Evolutionary conservation across 75 land plant genomes (phyloP), one percentile per base, ranked within the genome.

Genomic region (Pinus tabuliformis): DNA sequence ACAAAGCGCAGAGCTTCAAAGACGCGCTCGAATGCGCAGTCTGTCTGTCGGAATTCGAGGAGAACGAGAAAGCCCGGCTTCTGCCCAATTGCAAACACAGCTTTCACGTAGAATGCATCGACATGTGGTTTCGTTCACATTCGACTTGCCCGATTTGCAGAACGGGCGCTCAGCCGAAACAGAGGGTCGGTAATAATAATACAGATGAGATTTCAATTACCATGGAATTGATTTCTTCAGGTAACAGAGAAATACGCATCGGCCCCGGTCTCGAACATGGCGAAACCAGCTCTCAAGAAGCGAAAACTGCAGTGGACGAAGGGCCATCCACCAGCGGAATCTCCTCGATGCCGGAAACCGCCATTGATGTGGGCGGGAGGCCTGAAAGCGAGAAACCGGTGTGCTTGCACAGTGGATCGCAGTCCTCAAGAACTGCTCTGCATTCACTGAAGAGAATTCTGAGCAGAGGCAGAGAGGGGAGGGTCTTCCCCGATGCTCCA

Each of bases 71-170:
- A 26, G 88, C 81, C 13, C 74, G 86, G 75, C 39, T 79, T 14
- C 78, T 92, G 7, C 84, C 90, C 3, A 78, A 78, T 36, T 89
- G 94, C 77, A 72, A 77, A 49, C 94, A 92, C 52, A 57, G 26
- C 21, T 92, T 92, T 81, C 94, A 92, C 66, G 70, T 76, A 22
- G 78, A 80, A 1, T 92, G 94, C 74, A 87, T 92, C 18, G 90
- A 89, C 70, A 80, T 76, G 78, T 92, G 94, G 94, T 75, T 89
- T 54, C 58, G 74, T 26, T 83, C 85, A 8, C 90, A 92, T 30
- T 80, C 82, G 18, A 87, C 86, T 6, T 92, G 94, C 75, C 94
- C 94, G 9, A 81, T 89, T 16, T 89, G 91, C 60, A 84, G 93
- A 61, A 58, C 45, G 0, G 39, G 9, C 7, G 71, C 39, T 5